A percentile compares a stretch with the other conserved stretches of the same genome.
Conservation (phyloP, 1,284 basidiomycete genomes). For the Ustanciosporium gigantosporum region DNA sequence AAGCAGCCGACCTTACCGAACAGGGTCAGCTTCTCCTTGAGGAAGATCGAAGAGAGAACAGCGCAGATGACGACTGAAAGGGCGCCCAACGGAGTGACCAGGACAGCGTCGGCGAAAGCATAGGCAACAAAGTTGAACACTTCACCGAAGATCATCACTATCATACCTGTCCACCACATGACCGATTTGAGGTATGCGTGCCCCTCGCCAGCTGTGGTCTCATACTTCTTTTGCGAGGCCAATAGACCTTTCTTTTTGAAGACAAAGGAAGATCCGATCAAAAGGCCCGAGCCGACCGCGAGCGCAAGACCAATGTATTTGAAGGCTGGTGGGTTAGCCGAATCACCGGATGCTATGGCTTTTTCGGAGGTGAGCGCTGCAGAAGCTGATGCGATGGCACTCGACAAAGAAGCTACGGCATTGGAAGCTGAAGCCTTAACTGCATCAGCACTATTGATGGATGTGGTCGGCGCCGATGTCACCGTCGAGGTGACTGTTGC, state of each 20-base stretch:
- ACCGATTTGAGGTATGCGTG: constrained; percentile 76
- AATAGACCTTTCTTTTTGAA: constrained; percentile 79
- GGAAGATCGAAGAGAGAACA: constrained; percentile 86
- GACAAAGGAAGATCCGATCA: constrained; percentile 87
- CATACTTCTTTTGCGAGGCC: constrained; percentile 62
- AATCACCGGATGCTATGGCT: constrained; percentile 33
- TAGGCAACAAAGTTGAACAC: constrained; percentile 68
- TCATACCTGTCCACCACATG: constrained; percentile 60
- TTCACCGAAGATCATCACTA: constrained; percentile 54
- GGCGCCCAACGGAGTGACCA: constrained; percentile 94
- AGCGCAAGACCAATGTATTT: constrained; percentile 71
- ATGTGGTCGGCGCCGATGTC: constrained; percentile 8
- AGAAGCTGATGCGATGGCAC: constrained; percentile 46
- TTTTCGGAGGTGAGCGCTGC: constrained; percentile 47
- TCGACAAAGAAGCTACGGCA: constrained; percentile 41
- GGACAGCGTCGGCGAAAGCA: constrained; percentile 84
- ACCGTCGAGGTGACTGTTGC: constrained; percentile 13
- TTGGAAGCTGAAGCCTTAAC: constrained; percentile 38
- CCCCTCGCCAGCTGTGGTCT: constrained; percentile 79
- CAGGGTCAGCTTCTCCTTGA: constrained; percentile 77
- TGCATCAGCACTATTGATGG: constrained; percentile 16
- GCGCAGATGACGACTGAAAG: constrained; percentile 95
- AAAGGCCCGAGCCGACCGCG: constrained; percentile 78
- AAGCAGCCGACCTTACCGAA: constrained; percentile 70
- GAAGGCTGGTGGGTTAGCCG: constrained; percentile 57